Base-by-base conservation (phyloP, 2,329 filamentous ascomycete species). In the Diaporthe sp. region DNA sequence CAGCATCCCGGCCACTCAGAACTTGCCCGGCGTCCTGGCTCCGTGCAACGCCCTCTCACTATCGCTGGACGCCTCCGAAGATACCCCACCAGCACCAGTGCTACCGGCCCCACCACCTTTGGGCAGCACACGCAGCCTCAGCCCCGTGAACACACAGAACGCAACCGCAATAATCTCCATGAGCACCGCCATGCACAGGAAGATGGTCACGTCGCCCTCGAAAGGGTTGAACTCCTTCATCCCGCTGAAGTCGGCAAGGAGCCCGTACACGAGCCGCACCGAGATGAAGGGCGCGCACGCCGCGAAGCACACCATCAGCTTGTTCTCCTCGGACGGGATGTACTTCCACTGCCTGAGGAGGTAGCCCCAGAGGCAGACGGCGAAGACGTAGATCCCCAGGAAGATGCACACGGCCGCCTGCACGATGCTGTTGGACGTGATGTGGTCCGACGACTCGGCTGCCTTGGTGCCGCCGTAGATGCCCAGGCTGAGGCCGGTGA, bases 141-240 rank as follows among this genome's bases (percentile, higher is more conserved):
- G 31, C 9, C 76, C 76, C 7, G 72, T 69, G 12, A 44, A 75
- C 72, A 82, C 76, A 31, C 73, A 76, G n/a, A 82, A 67, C 3
- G 44, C 76, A 72, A 81, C 79, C 57, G 77, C 79, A 53, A 79
- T 59, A 25, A 82, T 81, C 73, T 83, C 81, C 74, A 81, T 79
- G 68, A 82, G 74, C 37, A 82, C 81, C 58, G 61, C 65, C 81
- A 83, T 82, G 73, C 79, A 80, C 46, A 83, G 77, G 49, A 80
- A 82, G 42, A 80, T 75, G 37, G 81, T 82, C n/a, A 77, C 65
- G n/a, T 80, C 75, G 3, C 79, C 79, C 31, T 49, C 39, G 25
- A 78, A 67, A 15, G 73, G 51, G 61, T 59, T 77, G 61, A 78
- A 78, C 25, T 65, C 25, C 19, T 65, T 65, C 59, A 65, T 46